Percentiles rank a stretch among this genome's conserved stretches.
These are phyloP conservation scores for Prunella vulgaris DNA, from an alignment of 257 asterid species.

Conservation along the genomic window DNA sequence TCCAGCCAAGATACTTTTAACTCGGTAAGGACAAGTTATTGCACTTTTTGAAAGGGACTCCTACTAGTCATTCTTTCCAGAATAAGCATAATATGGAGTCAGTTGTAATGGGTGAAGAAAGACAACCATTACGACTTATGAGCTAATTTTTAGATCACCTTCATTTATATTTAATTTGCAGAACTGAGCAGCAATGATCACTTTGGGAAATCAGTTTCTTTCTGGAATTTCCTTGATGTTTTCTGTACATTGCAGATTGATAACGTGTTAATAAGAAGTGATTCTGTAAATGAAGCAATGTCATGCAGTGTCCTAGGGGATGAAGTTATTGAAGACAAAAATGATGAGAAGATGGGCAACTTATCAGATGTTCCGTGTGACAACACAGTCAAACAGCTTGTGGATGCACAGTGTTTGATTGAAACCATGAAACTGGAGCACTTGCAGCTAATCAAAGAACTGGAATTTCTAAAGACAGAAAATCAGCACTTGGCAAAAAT, in stretches of 20 bases:
- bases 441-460: slow-evolving; percentile 42
- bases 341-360: slow-evolving; percentile 20
- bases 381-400: slow-evolving; percentile 42
- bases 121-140: neutral
- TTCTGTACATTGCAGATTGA: slow-evolving; percentile 33
- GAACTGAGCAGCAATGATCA: neutral
- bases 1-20: slow-evolving; percentile 34
- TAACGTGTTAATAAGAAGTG: slow-evolving; percentile 25
- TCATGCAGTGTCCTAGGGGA: slow-evolving; percentile 24
- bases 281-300: slow-evolving; percentile 29
- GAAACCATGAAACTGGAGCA: slow-evolving; percentile 52
- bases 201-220: slow-evolving; percentile 1
- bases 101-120: slow-evolving; percentile 2
- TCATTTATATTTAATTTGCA: neutral
- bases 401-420: slow-evolving; percentile 40
- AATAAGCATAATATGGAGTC: neutral
- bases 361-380: slow-evolving; percentile 29
- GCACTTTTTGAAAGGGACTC: slow-evolving; percentile 1
- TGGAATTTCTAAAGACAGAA: slow-evolving; percentile 35
- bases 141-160: neutral
- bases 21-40: slow-evolving; percentile 36
- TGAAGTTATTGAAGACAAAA: slow-evolving; percentile 22
- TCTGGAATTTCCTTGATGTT: slow-evolving; percentile 4
- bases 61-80: slow-evolving; percentile 5
- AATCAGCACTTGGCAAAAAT: slow-evolving; percentile 37